phyloP scores from a whole-genome alignment of 176 grass and related monocot genomes.

The Aegilops tauschii region DNA sequence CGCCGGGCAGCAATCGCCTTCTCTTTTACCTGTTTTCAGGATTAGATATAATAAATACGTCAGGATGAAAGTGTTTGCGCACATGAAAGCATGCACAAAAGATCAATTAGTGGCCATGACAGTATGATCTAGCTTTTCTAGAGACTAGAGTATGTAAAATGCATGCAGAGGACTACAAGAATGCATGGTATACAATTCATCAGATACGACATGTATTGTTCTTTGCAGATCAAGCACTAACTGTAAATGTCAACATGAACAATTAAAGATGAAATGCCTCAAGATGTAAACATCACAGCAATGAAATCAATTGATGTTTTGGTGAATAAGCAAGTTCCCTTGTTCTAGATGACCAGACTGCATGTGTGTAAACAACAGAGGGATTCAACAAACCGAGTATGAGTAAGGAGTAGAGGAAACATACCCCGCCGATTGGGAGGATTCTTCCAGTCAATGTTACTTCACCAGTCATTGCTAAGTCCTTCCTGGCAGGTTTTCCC shows the following conservation, averaged over 20 bases:
- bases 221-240: background rate
- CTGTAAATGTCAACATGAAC: background rate
- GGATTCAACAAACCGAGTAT: background rate
- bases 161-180: background rate
- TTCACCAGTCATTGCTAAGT: constrained; percentile 94
- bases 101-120: background rate
- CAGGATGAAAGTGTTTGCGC: background rate
- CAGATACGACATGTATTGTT: background rate
- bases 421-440: constrained; percentile 95
- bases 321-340: background rate
- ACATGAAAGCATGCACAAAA: background rate
- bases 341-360: background rate
- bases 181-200: background rate
- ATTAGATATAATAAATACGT: background rate
- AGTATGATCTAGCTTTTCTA: background rate
- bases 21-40: constrained; percentile 89
- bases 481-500: constrained; percentile 74
- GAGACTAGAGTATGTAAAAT: background rate
- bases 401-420: constrained; percentile 22
- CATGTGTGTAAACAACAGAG: background rate
- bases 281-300: background rate
- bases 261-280: background rate
- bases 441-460: constrained; percentile 90
- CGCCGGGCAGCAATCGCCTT: constrained; percentile 91
- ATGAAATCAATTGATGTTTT: background rate